Base-by-base conservation (phyloP, 2,329 filamentous ascomycete species). In the Nemania abortiva region DNA sequence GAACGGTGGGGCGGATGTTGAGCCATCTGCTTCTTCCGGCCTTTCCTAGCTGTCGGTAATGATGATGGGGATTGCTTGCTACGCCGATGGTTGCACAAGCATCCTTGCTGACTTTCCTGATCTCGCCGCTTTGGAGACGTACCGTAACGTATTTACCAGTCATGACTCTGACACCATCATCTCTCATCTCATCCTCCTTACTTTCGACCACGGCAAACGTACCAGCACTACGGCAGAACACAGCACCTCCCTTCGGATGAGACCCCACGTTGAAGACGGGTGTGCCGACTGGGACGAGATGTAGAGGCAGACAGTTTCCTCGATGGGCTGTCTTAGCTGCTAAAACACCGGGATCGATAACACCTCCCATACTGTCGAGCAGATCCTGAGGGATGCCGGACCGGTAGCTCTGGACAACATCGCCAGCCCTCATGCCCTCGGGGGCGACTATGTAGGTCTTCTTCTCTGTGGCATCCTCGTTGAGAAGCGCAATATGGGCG, bases 241-340 rank as follows among this genome's bases (percentile, higher is more conserved):
- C 94, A 15, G 92, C 96, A 13, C 90, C 89, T 27, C 91, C 89
- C 68, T 90, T 91, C 37, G 88, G 87, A 4, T 90, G 86, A 29
- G 91, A 93, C 13, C 95, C 95, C 39, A 99, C 91, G 74, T 95
- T 96, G 85, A 92, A 98, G 60, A 99, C 90, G 50, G 94, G 89
- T 2, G 94, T 97, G n/a, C 96, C 95, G 47, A 98, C 88, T 1
- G 96, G 97, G 69, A 99, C 92, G 91, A 99, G 96, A 82, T 97
- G 93, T 79, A 99, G 85, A 15, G 96, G 96, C 74, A 99, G 83
- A 79, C 96, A 99, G 81, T 99, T 99, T 64, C 96, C 96, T 77
- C 94, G 89, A 84, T 95, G 95, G 0, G 94, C 95, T 27, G 97
- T 99, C 84, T 93, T 96, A 34, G 96, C 93, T 7, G 97, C 96